These are phyloP conservation scores for Fusarium agapanthi DNA, from an alignment of 2,329 filamentous ascomycete genomes.

Conservation along the genomic window DNA sequence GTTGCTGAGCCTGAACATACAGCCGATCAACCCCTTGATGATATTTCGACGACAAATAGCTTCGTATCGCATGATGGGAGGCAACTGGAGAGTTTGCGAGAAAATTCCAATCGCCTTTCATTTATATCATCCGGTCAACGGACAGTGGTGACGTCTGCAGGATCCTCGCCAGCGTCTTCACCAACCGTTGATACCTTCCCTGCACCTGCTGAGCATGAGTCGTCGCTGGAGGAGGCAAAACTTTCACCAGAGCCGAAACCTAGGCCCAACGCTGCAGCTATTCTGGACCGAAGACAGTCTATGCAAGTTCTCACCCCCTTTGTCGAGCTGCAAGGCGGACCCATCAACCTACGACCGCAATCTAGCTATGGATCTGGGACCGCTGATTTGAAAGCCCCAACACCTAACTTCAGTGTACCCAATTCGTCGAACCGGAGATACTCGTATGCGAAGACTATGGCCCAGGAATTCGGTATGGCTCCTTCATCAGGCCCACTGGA, in stretches of 20 bases:
- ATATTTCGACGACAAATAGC: constrained; percentile 66
- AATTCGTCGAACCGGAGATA: constrained; percentile 56
- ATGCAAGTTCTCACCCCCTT: constrained; percentile 57
- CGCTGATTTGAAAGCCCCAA: constrained; percentile 31
- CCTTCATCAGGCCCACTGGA: constrained; percentile 26
- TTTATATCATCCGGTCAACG: constrained; percentile 68
- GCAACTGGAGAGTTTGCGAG: constrained; percentile 65
- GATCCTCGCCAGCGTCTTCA: constrained; percentile 63
- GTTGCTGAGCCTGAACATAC: constrained; percentile 36
- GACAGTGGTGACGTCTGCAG: constrained; percentile 66
- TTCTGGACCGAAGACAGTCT: constrained; percentile 61
- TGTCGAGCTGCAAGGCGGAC: constrained; percentile 50
- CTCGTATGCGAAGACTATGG: constrained; percentile 49
- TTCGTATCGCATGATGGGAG: constrained; percentile 66
- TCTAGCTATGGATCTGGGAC: constrained; percentile 29
- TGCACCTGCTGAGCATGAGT: constrained; percentile 29
- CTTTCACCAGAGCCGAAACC: constrained; percentile 49
- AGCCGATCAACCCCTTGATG: constrained; percentile 58
- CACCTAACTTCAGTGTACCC: constrained; percentile 65
- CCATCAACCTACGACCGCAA: constrained; percentile 36
- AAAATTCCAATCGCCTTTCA: constrained; percentile 66
- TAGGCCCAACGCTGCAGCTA: constrained; percentile 63
- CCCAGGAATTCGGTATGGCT: constrained; percentile 28
- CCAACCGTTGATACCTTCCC: constrained; percentile 63
- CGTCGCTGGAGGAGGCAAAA: constrained; percentile 34